Conservation (phyloP, 2,329 filamentous ascomycete species). For the Pezicula radicicola region DNA sequence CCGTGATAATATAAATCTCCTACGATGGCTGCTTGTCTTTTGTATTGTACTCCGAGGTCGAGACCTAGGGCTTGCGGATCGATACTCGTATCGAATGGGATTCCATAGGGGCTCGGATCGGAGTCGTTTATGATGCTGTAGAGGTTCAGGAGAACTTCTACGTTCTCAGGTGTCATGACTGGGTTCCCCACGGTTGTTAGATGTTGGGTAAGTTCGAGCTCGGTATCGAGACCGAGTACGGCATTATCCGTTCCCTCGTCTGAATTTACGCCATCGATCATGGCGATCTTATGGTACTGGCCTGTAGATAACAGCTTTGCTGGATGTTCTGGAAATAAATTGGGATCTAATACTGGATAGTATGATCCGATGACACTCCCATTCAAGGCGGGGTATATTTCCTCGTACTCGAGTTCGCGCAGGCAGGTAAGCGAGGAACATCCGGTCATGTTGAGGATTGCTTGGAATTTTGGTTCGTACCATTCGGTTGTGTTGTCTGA, state of each 20-base stretch:
- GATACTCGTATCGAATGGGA: neutral
- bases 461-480: conserved; percentile 1
- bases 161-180: neutral
- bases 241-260: conserved; percentile 25
- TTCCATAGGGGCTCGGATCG: neutral
- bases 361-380: conserved; percentile 25
- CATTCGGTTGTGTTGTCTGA: neutral
- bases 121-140: neutral
- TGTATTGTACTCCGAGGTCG: neutral
- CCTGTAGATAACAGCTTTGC: conserved; percentile 28
- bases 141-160: neutral
- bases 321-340: conserved; percentile 30
- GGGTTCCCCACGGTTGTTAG: conserved; percentile 1
- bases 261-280: conserved; percentile 38
- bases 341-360: conserved; percentile 30
- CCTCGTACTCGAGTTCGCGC: neutral
- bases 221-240: neutral
- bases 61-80: neutral
- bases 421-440: neutral
- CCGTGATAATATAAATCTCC: conserved; percentile 1
- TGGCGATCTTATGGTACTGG: conserved; percentile 32
- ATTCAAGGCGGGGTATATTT: conserved; percentile 36
- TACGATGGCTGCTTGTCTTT: neutral
- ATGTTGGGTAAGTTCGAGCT: neutral
- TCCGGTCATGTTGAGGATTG: neutral